Conservation (phyloP, 192 early-diverging fungal genomes). For the Pilobolus umbonatus region DNA sequence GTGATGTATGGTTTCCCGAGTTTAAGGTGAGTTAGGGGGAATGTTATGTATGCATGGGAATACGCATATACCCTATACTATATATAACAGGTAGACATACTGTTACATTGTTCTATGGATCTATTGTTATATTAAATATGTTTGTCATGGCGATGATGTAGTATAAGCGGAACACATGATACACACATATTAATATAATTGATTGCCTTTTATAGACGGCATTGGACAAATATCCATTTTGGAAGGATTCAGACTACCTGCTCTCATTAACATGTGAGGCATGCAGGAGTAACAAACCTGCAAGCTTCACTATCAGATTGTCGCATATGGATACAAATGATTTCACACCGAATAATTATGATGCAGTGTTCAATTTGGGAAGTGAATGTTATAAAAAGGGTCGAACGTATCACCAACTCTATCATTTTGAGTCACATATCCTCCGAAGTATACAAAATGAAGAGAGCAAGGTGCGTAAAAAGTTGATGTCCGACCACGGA, state of each 20-base stretch:
- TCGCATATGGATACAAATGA: neutral
- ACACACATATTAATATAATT: neutral
- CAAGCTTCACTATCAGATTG: neutral
- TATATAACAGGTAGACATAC: neutral
- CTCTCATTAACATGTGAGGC: neutral
- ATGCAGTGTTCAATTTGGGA: slow-evolving; percentile 3
- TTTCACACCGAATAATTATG: slow-evolving; percentile 3
- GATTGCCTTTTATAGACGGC: neutral
- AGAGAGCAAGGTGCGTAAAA: no score
- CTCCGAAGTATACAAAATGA: no score
- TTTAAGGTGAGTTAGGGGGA: slow-evolving; percentile 4
- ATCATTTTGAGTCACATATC: slow-evolving; percentile 13
- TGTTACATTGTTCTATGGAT: no score
- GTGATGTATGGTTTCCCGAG: slow-evolving; percentile 12
- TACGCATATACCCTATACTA: neutral
- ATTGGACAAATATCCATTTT: slow-evolving; percentile 6
- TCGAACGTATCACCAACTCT: slow-evolving; percentile 5
- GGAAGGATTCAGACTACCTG: neutral
- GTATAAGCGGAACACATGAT: neutral
- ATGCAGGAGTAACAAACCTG: slow-evolving; percentile 7
- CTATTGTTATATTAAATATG: neutral
- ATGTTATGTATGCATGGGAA: neutral
- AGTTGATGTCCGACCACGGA: neutral
- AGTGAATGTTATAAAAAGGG: slow-evolving; percentile 11
- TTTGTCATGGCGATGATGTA: neutral